A percentile compares a stretch with the other conserved stretches of the same genome.
phyloP scores from a whole-genome alignment of 768 basidiomycete species.

The Lentinula lateritia region DNA sequence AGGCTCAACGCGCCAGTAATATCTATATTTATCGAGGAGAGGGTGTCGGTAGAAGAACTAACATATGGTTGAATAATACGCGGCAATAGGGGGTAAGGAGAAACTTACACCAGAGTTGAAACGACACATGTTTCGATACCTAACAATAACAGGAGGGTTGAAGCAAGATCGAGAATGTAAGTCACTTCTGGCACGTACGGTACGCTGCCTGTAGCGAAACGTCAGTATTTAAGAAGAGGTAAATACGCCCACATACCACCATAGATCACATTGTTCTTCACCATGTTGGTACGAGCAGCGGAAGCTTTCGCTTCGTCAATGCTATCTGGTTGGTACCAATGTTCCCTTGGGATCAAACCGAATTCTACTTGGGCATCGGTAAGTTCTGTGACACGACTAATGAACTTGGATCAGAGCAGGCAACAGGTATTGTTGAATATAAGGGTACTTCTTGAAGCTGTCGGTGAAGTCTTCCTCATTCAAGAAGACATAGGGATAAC shows the following conservation, averaged over 20 bases:
- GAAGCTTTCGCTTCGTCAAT: slow-evolving; percentile 70
- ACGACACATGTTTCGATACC: slow-evolving; percentile 95
- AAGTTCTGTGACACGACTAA: slow-evolving; percentile 48
- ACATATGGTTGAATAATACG: neutral
- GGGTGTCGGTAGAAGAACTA: slow-evolving; percentile 88
- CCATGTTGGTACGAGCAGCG: slow-evolving; percentile 63
- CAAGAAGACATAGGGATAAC: slow-evolving; percentile 82
- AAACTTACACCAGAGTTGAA: slow-evolving; percentile 83
- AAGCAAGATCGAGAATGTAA: neutral
- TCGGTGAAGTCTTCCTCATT: slow-evolving; percentile 77
- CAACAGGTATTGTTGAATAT: neutral
- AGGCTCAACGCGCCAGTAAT: slow-evolving; percentile 80
- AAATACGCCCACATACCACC: slow-evolving; percentile 39
- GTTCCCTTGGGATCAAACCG: slow-evolving; percentile 69
- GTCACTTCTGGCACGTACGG: slow-evolving; percentile 42
- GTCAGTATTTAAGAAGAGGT: neutral
- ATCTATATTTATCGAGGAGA: slow-evolving; percentile 71
- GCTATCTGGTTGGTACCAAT: slow-evolving; percentile 81
- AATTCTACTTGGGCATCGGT: slow-evolving; percentile 65
- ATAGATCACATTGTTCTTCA: slow-evolving; percentile 59
- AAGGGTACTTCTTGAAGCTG: slow-evolving; percentile 58
- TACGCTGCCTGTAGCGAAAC: slow-evolving; percentile 54
- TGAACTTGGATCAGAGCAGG: neutral
- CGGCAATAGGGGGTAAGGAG: neutral
- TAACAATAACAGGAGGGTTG: slow-evolving; percentile 10